A percentile compares a stretch with the other conserved stretches of the same genome.
Conservation (phyloP, 768 basidiomycete species). For the Phylloporus arenicola region DNA sequence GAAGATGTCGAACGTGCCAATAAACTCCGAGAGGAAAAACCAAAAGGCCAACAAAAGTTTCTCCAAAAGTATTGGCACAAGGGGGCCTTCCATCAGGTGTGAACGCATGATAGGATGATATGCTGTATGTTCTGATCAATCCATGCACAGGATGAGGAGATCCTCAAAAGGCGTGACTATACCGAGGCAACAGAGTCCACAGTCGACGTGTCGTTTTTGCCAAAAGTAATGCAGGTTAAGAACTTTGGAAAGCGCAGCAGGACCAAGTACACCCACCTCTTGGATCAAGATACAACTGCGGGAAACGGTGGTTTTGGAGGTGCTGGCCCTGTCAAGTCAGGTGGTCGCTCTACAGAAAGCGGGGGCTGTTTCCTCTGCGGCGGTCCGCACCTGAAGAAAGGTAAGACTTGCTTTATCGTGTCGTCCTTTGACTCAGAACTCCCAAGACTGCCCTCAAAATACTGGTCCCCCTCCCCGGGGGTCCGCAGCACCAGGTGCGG, state of each 20-base stretch:
- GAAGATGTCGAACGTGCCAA: constrained; percentile 89
- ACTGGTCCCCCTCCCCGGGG: constrained; percentile 32
- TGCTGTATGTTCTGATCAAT: constrained; percentile 11
- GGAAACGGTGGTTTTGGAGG: constrained; percentile 63
- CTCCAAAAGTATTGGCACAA: constrained; percentile 99
- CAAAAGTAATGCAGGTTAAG: constrained; percentile 95
- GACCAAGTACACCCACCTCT: constrained; percentile 93
- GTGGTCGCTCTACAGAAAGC: constrained; percentile 49
- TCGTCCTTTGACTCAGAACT: constrained; percentile 5
- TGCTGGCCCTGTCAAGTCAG: constrained; percentile 45
- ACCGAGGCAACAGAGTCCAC: constrained; percentile 88
- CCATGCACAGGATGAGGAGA: constrained; percentile 69
- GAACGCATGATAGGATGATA: constrained; percentile 14
- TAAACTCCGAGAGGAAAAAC: constrained; percentile 78
- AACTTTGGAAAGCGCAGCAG: constrained; percentile 90
- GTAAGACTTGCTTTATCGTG: constrained; percentile 32
- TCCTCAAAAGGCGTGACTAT: constrained; percentile 78
- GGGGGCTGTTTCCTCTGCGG: constrained; percentile 92
- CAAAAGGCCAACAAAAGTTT: constrained; percentile 88
- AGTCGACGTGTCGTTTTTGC: constrained; percentile 81
- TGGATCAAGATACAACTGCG: constrained; percentile 88
- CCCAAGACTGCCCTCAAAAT: constrained; percentile 49
- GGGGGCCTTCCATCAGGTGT: constrained; percentile 95
- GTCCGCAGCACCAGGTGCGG: constrained; percentile 21
- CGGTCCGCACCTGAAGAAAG: constrained; percentile 89